Evolutionary conservation across 1,284 basidiomycete species (phyloP), one percentile per base, ranked within the genome.

Genomic region (Chondrostereum purpureum): DNA sequence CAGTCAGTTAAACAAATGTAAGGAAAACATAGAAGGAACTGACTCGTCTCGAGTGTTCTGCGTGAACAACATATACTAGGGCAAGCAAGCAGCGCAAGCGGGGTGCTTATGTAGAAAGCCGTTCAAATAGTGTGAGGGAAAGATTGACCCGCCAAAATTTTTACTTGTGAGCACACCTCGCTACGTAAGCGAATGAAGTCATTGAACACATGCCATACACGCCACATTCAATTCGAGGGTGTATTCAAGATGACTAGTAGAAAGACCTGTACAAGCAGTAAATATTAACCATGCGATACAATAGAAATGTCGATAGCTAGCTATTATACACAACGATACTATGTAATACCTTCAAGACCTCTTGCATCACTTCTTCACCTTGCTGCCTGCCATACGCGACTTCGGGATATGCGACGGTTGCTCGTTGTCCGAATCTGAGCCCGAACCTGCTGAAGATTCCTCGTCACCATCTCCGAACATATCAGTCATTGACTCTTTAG

Each of bases 31-130:
- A 23, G 31, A 46, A 22, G 22, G 35, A 12, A 63, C 79, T 54
- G 65, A 88, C 86, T 89, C 86, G 86, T 89, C 86, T 61, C 86
- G 78, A 62, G 86, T 89, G 72, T 76, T 80, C 64, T 85, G 77
- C 57, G 83, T 85, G 77, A 83, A 89, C 67, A 75, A 72, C 86
- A 89, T 89, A 69, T 75, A 86, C 81, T 58, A 56, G 53, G 57
- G 54, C 68, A 53, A 49, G 47, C 44, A 39, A 43, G 46, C 39
- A 44, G 47, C 21, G 19, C 42, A 18, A 17, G 22, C 39, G 23
- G 31, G 22, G 24, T n/a, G n/a, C n/a, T 46, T 16, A 18, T n/a
- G 42, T 22, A n/a, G 17, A 20, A 43, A 43, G 18, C 14, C 16
- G 14, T 19, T n/a, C 17, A 18, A n/a, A 13, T 22, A 8, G 27